phyloP scores from a whole-genome alignment of 495 filamentous ascomycete genomes.

The Penicillium lagena region DNA sequence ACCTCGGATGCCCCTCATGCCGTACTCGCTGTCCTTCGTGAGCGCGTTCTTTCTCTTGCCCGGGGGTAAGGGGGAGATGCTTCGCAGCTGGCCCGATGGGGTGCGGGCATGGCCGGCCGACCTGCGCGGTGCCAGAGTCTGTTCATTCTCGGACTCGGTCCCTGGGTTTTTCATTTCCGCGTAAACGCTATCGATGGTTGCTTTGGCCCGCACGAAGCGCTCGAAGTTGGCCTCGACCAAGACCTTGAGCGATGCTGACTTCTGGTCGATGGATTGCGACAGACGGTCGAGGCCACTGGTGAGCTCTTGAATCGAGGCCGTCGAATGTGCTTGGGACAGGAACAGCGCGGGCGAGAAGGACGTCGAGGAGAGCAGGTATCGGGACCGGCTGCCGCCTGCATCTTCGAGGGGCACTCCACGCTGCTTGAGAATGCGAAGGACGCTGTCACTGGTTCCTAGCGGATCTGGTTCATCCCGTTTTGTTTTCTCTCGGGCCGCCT shows the following conservation, averaged over 20 bases:
- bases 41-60: conserved; percentile 69
- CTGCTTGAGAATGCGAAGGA: conserved; percentile 71
- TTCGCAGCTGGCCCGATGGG: conserved; percentile 43
- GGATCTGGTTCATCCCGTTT: conserved; percentile 90
- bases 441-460: conserved; percentile 71
- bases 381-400: conserved; percentile 73
- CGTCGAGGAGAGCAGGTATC: conserved; percentile 89
- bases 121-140: conserved; percentile 50
- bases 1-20: conserved; percentile 79
- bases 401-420: conserved; percentile 79
- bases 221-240: conserved; percentile 97
- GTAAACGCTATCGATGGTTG: conserved; percentile 96
- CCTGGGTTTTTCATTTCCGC: conserved; percentile 93
- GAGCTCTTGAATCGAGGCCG: conserved; percentile 72
- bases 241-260: conserved; percentile 90
- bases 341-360: conserved; percentile 91
- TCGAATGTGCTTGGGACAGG: conserved; percentile 82
- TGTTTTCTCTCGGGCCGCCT: conserved; percentile 61
- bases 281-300: conserved; percentile 75
- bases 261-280: conserved; percentile 88
- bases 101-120: conserved; percentile 51
- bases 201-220: conserved; percentile 91
- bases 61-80: conserved; percentile 24
- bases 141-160: conserved; percentile 53
- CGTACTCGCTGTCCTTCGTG: conserved; percentile 90